Percentiles rank a stretch among this genome's conserved stretches.
phyloP scores from a whole-genome alignment of 768 basidiomycete genomes.

The Coprinopsis strossmayeri region DNA sequence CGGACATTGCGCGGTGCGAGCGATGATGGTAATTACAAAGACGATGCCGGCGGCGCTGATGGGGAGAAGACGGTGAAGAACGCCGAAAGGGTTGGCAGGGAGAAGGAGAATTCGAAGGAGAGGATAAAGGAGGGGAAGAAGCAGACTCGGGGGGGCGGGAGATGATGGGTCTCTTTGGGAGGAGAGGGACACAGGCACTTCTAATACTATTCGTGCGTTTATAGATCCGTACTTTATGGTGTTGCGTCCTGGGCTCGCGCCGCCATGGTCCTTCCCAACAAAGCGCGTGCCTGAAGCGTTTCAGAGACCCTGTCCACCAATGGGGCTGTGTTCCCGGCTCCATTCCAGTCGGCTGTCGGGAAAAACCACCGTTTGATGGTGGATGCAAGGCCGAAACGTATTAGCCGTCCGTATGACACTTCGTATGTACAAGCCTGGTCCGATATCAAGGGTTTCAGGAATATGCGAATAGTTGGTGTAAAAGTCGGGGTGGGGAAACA shows the following conservation, averaged over 20 bases:
- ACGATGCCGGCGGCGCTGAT: neutral
- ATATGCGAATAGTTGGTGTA: too few relatives aligned
- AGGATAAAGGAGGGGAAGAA: neutral
- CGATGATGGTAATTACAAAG: too few relatives aligned
- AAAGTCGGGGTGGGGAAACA: too few relatives aligned
- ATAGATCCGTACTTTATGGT: neutral
- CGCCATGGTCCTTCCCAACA: neutral
- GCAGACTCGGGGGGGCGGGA: neutral
- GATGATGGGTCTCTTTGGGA: neutral
- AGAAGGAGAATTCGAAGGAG: neutral
- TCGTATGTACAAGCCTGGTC: too few relatives aligned
- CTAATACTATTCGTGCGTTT: neutral
- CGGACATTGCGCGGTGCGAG: neutral
- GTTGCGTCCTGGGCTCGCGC: neutral
- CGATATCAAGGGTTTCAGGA: too few relatives aligned
- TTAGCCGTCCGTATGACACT: too few relatives aligned
- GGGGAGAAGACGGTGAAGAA: neutral
- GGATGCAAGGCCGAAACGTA: neutral
- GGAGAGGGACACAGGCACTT: neutral
- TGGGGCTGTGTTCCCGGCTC: neutral
- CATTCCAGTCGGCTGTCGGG: neutral
- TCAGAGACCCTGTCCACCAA: neutral
- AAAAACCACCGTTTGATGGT: neutral
- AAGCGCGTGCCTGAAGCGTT: constrained; percentile 2
- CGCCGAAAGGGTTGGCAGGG: neutral